Evolutionary conservation across 176 grass and related monocot genomes (phyloP), one percentile per base, ranked within the genome.

Genomic region (Phyllostachys edulis): DNA sequence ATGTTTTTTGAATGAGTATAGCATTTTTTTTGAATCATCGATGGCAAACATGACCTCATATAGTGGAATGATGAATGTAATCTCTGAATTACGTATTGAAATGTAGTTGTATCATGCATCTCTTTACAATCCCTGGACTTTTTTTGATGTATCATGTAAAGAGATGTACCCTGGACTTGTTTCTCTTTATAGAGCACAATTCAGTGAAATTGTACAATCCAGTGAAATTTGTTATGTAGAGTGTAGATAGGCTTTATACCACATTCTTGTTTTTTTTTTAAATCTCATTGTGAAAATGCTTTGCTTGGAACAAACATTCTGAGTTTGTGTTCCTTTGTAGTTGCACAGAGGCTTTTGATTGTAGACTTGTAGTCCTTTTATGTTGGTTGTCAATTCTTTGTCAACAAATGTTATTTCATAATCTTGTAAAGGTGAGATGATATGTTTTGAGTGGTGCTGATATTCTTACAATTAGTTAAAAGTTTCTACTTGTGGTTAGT

Each of bases 401-500:
- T 76, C 14, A 75, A 45, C 39, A 59, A 46, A 38, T 75, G 16
- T 45, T 16, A 71, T 71, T 39, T 70, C 20, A 24, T 61, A 71
- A 41, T 41, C 5, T n/a, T n/a, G 40, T 63, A 21, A 51, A 37
- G 15, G 63, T 23, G n/a, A 69, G 42, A 57, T 45, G 36, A 0
- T 49, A 56, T 23, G 7, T 77, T 41, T 69, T 61, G 24, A 64
- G 37, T 29, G 46, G 20, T 80, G 11, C 46, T 80, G 11, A 11
- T 69, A 69, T 81, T 85, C 82, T 80, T 23, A 20, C 41, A 84
- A 50, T 55, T 57, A 62, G 21, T 54, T 51, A 7, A 27, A 78
- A 67, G 1, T 69, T 89, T 38, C 50, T 63, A 9, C 21, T 46
- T 68, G 7, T 75, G 61, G 11, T 76, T 70, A 44, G 13, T 68